Conservation (phyloP, 148 eudicot species). For the Talinum fruticosum region DNA sequence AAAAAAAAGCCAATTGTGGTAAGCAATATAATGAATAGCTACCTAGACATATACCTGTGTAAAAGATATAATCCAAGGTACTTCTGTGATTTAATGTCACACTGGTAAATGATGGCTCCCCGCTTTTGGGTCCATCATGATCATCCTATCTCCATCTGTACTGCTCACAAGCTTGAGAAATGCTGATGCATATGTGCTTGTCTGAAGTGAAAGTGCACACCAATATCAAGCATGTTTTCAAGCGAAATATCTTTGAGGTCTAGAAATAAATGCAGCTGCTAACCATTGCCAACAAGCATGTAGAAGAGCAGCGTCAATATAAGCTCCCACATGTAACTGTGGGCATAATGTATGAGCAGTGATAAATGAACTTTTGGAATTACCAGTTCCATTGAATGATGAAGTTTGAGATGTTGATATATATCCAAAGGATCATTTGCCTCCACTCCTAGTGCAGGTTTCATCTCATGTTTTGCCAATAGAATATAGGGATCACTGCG, state of each 20-base stretch:
- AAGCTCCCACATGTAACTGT: background rate
- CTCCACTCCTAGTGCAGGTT: slow-evolving; percentile 9
- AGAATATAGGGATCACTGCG: slow-evolving; percentile 36
- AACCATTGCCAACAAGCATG: background rate
- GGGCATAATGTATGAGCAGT: background rate
- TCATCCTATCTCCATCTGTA: background rate
- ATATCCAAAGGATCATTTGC: slow-evolving; percentile 25
- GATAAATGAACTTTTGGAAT: background rate
- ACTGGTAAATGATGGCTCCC: slow-evolving; percentile 50
- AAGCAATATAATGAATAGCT: slow-evolving; percentile 2
- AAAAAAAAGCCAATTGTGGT: background rate
- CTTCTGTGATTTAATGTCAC: slow-evolving; percentile 53
- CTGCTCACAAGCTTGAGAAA: slow-evolving; percentile 8
- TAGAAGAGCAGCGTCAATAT: background rate
- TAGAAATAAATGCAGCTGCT: slow-evolving; percentile 3
- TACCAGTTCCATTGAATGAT: slow-evolving; percentile 32
- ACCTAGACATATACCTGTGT: slow-evolving; percentile 54
- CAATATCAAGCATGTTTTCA: background rate
- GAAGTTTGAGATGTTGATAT: slow-evolving; percentile 29
- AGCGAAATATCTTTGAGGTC: background rate
- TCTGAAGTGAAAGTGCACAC: slow-evolving; percentile 19
- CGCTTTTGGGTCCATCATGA: slow-evolving; percentile 1
- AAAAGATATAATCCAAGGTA: slow-evolving; percentile 84
- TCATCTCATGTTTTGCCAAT: slow-evolving; percentile 17
- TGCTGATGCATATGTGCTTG: slow-evolving; percentile 24